A percentile compares a stretch with the other conserved stretches of the same genome.
phyloP scores from a whole-genome alignment of 106 monocot species.

The Dioscorea dumetorum region DNA sequence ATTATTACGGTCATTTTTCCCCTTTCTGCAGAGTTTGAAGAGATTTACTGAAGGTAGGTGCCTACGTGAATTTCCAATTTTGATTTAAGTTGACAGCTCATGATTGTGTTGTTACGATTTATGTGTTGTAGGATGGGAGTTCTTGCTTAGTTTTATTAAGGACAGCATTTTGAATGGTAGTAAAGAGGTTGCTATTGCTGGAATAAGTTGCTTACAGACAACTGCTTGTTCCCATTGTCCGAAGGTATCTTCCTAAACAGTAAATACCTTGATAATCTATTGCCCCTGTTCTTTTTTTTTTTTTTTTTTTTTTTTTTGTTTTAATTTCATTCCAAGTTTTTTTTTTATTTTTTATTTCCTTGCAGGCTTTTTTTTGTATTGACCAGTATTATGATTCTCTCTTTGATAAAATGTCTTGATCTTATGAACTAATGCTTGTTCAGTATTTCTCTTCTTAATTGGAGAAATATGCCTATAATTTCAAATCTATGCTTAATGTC shows the following conservation, averaged over 20 bases:
- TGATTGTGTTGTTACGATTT: neutral
- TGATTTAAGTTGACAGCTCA: slow-evolving; percentile 1
- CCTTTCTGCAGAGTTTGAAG: slow-evolving; percentile 71
- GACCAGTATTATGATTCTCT: neutral
- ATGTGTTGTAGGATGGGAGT: slow-evolving; percentile 65
- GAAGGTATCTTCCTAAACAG: slow-evolving; percentile 38
- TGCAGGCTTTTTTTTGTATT: neutral
- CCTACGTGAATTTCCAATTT: neutral
- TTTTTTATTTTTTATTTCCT: neutral
- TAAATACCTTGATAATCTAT: too few relatives aligned
- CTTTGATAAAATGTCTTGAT: neutral
- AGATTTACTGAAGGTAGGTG: slow-evolving; percentile 67
- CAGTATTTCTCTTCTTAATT: neutral
- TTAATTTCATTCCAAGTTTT: neutral
- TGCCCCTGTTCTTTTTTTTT: too few relatives aligned
- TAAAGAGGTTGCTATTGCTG: slow-evolving; percentile 97
- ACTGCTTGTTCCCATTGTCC: slow-evolving; percentile 76
- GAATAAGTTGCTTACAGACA: slow-evolving; percentile 85
- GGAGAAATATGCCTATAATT: slow-evolving; percentile 72
- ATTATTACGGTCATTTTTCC: slow-evolving; percentile 81
- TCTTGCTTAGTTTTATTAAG: slow-evolving; percentile 71
- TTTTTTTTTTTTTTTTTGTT: too few relatives aligned
- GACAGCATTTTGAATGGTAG: slow-evolving; percentile 92
- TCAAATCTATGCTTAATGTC: slow-evolving; percentile 85
- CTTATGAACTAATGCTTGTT: neutral